Evolutionary conservation across 2,329 filamentous ascomycete species (phyloP).

Genomic region (Monosporascus ibericus): DNA sequence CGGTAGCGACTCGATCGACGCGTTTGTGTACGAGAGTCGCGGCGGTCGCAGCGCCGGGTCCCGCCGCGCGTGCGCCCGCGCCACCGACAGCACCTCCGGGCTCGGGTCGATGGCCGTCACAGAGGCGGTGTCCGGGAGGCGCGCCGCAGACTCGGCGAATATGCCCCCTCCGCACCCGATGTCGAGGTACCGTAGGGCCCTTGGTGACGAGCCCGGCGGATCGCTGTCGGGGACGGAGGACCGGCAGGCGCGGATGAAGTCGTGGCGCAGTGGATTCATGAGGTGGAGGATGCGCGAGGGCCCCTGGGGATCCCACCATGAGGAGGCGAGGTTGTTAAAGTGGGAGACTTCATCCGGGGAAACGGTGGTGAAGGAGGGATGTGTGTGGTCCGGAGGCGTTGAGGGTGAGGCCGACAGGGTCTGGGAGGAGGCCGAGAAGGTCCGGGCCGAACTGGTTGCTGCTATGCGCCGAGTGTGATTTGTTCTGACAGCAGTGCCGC

Average conservation of each 20-base stretch:
- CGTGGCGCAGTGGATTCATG: slow-evolving; percentile 95
- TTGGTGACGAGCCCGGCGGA: slow-evolving; percentile 18
- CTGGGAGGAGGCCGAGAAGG: slow-evolving; percentile 7
- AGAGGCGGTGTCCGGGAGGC: slow-evolving; percentile 53
- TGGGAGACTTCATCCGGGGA: slow-evolving; percentile 86
- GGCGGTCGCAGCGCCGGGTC: slow-evolving; percentile 60
- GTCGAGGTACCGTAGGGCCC: slow-evolving; percentile 69
- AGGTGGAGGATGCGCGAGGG: slow-evolving; percentile 88
- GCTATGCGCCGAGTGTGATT: slow-evolving; percentile 1
- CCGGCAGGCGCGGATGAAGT: slow-evolving; percentile 76
- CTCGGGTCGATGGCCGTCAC: slow-evolving; percentile 78
- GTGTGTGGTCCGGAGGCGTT: slow-evolving; percentile 10
- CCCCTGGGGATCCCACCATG: slow-evolving; percentile 96
- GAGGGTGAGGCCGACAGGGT: slow-evolving; percentile 10
- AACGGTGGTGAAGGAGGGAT: slow-evolving; percentile 58
- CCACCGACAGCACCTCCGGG: slow-evolving; percentile 66
- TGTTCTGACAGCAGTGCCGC: neutral
- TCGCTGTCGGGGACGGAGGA: slow-evolving; percentile 42
- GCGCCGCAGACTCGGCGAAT: slow-evolving; percentile 81
- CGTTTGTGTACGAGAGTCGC: slow-evolving; percentile 68
- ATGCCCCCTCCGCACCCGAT: slow-evolving; percentile 95
- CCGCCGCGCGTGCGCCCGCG: slow-evolving; percentile 64
- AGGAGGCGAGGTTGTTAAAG: slow-evolving; percentile 86
- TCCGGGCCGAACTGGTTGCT: slow-evolving; percentile 1
- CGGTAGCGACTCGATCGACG: slow-evolving; percentile 66